Evolutionary conservation across 2,329 filamentous ascomycete species (phyloP), one percentile per base, ranked within the genome.

Genomic region (Aureobasidium sp.): DNA sequence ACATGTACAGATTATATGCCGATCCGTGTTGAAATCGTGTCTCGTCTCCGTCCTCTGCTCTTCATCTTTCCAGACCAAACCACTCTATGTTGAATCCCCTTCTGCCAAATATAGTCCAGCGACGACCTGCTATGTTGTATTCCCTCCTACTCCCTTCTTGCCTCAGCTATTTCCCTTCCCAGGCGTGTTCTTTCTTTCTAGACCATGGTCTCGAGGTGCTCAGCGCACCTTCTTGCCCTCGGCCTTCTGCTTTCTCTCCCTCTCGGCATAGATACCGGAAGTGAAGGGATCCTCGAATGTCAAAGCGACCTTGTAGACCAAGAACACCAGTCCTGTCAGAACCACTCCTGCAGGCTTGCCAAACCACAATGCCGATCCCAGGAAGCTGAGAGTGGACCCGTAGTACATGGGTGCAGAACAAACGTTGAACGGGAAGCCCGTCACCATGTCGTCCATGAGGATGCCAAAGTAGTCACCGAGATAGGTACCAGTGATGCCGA

Each of bases 391-490:
- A 27, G 93, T 94, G 65, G 87, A 91, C 63, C 94, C 94, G 79
- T 91, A 89, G 81, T 99, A 99, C 94, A 99, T 99, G 65, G 94
- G 94, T 58, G 91, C 88, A 67, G 86, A 84, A 61, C 88, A 92
- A 64, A 97, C 83, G 76, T 89, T 97, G 82, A 99, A 99, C 2
- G 94, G 94, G 74, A 99, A 99, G 15, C 90, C 88, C 14, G 91
- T 96, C 58, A 99, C 92, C 70, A 93, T 93, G 68, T 88, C 80
- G 73, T 97, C 93, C 91, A 97, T 96, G 67, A 99, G 82, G 74
- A 97, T 97, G 68, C 94, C 94, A 73, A 97, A 99, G 81, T 99
- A 99, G 79, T 99, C 94, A 69, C 94, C 94, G 39, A 99, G 81
- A 74, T 97, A 99, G 41, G 94, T 99, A 66, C 94, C 94, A 0